phyloP scores from a whole-genome alignment of 495 filamentous ascomycete species.

The Pyrenopolyporus hunteri region DNA sequence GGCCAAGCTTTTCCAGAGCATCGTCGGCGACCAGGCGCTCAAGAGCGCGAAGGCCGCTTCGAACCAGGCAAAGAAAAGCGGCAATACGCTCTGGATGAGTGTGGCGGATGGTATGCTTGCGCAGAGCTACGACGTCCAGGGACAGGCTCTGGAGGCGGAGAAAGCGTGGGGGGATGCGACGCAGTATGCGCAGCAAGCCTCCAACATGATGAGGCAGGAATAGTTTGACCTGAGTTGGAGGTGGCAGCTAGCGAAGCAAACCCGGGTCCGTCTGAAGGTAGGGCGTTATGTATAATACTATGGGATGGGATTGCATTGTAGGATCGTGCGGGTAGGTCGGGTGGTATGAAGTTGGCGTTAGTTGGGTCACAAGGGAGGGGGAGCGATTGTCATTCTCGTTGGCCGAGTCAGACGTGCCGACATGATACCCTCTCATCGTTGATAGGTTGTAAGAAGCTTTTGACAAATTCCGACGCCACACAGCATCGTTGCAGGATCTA shows the following conservation, averaged over 20 bases:
- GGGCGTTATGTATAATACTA: constrained; percentile 38
- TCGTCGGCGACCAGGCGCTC: constrained; percentile 87
- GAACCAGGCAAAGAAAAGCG: constrained; percentile 74
- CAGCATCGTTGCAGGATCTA: constrained; percentile 16
- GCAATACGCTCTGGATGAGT: constrained; percentile 82
- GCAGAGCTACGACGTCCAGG: constrained; percentile 74
- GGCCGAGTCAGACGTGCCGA: constrained; percentile 19
- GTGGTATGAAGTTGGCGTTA: constrained; percentile 16
- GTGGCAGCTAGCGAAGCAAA: constrained; percentile 25
- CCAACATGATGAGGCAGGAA: constrained; percentile 30
- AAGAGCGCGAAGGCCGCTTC: constrained; percentile 81
- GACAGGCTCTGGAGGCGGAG: constrained; percentile 67
- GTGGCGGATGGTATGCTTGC: constrained; percentile 82
- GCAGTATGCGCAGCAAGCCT: constrained; percentile 36
- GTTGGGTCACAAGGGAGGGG: constrained; percentile 28
- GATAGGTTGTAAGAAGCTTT: constrained; percentile 18
- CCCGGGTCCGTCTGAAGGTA: constrained; percentile 26
- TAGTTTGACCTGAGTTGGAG: constrained; percentile 11
- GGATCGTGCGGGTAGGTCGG: constrained; percentile 23
- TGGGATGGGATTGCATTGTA: constrained; percentile 37
- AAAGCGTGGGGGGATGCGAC: constrained; percentile 42
- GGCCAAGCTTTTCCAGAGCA: constrained; percentile 79
- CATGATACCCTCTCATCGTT: constrained; percentile 35
- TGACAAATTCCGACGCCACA: constrained; percentile 19
- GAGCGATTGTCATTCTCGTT: constrained; percentile 23